Base-by-base conservation (phyloP, 495 filamentous ascomycete genomes). In the Choiromyces venosus region DNA sequence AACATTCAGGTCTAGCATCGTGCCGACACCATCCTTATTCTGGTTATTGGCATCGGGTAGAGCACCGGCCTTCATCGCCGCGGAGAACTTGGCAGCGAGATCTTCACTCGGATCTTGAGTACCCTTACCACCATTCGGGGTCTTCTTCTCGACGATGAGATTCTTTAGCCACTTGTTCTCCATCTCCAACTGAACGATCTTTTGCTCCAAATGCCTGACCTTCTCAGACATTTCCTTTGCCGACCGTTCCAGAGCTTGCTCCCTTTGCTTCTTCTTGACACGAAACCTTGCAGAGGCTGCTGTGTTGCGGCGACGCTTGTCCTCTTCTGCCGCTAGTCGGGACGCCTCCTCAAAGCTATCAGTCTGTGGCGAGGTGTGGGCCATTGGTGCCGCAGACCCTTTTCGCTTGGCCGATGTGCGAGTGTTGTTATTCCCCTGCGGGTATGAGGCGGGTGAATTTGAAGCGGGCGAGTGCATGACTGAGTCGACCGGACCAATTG, bases 211-310 rank as follows among this genome's bases (percentile, higher is more conserved):
- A 19, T 83, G 83, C 6, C 85, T 84, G 65, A 95, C 91, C 84
- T 93, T 94, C 67, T 97, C 94, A 5, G 87, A 88, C 83, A 97
- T 93, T 80, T 97, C 95, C 83, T 96, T 94, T 71, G 95, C 91
- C 52, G 89, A 89, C 72, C 90, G 90, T 85, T 99, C 95, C 75
- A 99, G 91, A 4, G 91, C 91, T 83, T 96, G 92, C 85, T 99
- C 95, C 70, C 95, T 92, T 83, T 97, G 93, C 88, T 99, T 99
- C 91, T 99, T 99, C 88, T 99, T 99, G 79, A 96, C 89, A 73
- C 95, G 93, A 88, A 99, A 99, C 73, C 95, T 91, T n/a, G 95
- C 95, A 64, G 89, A 92, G 56, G 95, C 95, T 42, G 95, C 95
- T 0, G 95, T 99, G 83, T 99, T 99, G 74, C 95, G 91, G 65